Conservation (phyloP, 768 basidiomycete species). For the Solioccasus polychromus region DNA sequence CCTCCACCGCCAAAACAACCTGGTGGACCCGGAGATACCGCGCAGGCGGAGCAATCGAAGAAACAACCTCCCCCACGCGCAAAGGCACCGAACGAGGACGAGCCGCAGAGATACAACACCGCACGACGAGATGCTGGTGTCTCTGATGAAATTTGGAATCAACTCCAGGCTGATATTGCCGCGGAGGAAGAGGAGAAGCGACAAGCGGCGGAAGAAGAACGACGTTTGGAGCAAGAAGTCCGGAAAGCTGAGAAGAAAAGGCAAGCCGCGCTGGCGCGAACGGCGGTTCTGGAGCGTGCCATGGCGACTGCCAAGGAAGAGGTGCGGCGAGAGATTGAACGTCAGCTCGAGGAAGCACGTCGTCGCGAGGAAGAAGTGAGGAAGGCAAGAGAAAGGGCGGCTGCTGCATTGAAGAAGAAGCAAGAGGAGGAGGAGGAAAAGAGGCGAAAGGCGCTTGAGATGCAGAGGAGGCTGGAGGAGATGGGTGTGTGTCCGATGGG, state of each 20-base stretch:
- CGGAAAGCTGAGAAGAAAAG: slow-evolving; percentile 9
- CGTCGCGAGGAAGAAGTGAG: slow-evolving; percentile 26
- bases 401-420: slow-evolving; percentile 29
- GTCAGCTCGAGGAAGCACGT: slow-evolving; percentile 28
- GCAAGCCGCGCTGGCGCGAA: slow-evolving; percentile 10
- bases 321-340: slow-evolving; percentile 24
- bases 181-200: slow-evolving; percentile 21
- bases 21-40: not conserved
- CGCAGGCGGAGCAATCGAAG: not conserved
- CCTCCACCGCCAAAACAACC: slow-evolving; percentile 16
- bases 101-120: slow-evolving; percentile 4
- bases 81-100: not conserved
- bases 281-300: slow-evolving; percentile 15
- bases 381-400: slow-evolving; percentile 24
- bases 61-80: slow-evolving; percentile 1
- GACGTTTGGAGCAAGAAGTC: slow-evolving; percentile 18
- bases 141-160: slow-evolving; percentile 48
- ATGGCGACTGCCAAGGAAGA: slow-evolving; percentile 19
- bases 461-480: slow-evolving; percentile 41
- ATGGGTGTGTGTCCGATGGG: slow-evolving; percentile 52
- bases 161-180: slow-evolving; percentile 41
- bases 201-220: slow-evolving; percentile 19
- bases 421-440: slow-evolving; percentile 39
- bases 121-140: slow-evolving; percentile 50
- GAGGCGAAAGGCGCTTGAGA: slow-evolving; percentile 22